Base-by-base conservation (phyloP, 176 grass and related monocot genomes). In the Musa beccarii region DNA sequence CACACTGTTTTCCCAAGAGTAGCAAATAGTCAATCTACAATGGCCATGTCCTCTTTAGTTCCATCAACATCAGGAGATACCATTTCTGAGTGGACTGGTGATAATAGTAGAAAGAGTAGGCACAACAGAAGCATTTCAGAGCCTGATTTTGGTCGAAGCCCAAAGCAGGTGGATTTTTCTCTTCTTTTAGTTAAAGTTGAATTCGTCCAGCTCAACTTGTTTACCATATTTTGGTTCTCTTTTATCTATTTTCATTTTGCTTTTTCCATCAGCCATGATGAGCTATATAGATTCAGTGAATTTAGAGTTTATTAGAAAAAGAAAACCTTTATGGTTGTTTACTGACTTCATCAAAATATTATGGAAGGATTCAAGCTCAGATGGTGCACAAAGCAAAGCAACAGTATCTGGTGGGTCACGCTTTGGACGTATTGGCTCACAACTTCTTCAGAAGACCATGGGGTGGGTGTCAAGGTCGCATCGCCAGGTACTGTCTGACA, bases 41-140 rank as follows among this genome's bases (percentile, higher is more conserved):
- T 89, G 89, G 71, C 83, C 25, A 89, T 96, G 89, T 87, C 92
- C 74, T 82, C 89, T 56, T 89, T 96, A 56, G 77, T 89, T 73
- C 81, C 85, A 24, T 96, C 92, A 55, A 22, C 83, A 59, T 96
- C 93, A 52, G 82, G 81, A 11, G 85, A 93, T 49, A 87, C 94
- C 15, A 97, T 93, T 50, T 83, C 63, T 82, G 85, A 89, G 17
- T 91, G 87, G 74, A 16, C 86, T 59, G 84, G 82, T 3, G 76
- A 89, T 84, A 84, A 26, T 76, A 83, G 74, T 68, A 93, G 82
- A 84, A 89, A 67, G 71, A 80, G 81, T 22, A 85, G 78, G 78
- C 87, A 87, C 74, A 90, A 87, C 79, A 88, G 90, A 83, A 99
- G 90, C 89, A 72, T 93, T 85, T 99, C 95, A 34, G 95, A 99